Conservation (phyloP, 768 basidiomycete genomes). For the Tylopilus sp. region DNA sequence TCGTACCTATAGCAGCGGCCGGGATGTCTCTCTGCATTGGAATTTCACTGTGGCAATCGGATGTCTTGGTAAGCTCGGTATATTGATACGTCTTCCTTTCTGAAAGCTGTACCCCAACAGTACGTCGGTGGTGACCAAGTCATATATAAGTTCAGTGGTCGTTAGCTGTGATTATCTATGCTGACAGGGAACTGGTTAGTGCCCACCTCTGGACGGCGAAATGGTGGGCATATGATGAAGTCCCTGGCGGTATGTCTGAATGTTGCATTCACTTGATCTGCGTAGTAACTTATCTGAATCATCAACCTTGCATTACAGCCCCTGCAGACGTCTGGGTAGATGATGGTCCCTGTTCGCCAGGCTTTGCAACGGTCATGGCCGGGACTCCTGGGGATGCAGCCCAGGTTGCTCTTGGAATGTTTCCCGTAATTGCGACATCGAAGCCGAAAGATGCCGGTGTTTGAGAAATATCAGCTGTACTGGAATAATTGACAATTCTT, state of each 20-base stretch:
- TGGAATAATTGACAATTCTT: no score
- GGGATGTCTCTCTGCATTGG: slow-evolving; percentile 36
- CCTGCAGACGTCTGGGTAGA: slow-evolving; percentile 17
- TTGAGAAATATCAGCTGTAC: no score
- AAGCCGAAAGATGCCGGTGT: neutral
- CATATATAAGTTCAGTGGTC: slow-evolving; percentile 37
- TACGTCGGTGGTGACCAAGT: slow-evolving; percentile 46
- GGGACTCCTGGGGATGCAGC: neutral
- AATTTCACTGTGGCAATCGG: slow-evolving; percentile 41
- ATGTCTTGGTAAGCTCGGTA: slow-evolving; percentile 34
- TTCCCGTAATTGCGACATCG: neutral
- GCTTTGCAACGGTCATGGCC: slow-evolving; percentile 3
- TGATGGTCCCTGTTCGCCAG: slow-evolving; percentile 6
- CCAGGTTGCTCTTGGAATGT: slow-evolving; percentile 4
- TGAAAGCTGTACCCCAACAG: slow-evolving; percentile 19
- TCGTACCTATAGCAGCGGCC: neutral
- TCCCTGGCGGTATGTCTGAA: slow-evolving; percentile 28
- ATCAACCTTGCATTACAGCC: slow-evolving; percentile 1
- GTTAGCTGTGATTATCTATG: neutral
- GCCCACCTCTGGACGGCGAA: slow-evolving; percentile 49
- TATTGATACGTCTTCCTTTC: neutral
- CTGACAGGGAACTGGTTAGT: slow-evolving; percentile 22
- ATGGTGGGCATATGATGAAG: slow-evolving; percentile 46
- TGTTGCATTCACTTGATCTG: neutral
- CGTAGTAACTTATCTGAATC: neutral